phyloP scores from a whole-genome alignment of 31 red algal genomes.

The Bonnemaisonia californica region DNA sequence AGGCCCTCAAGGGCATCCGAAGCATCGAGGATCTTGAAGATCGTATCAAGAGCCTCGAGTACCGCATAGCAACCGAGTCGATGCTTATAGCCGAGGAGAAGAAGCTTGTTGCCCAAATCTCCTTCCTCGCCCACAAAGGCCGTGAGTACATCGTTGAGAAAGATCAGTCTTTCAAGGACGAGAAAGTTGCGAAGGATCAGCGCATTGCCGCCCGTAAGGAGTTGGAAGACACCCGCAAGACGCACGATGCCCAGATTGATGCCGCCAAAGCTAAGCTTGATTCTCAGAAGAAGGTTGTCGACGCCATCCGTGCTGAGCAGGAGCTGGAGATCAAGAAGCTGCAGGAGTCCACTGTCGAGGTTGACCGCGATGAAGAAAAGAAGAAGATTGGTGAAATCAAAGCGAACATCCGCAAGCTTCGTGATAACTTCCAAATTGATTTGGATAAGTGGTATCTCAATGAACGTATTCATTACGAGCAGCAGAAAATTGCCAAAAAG shows the following conservation, averaged over 20 bases:
- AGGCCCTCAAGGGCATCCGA: conserved; percentile 67
- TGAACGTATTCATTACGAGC: conserved; percentile 64
- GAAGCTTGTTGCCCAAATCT: conserved; percentile 74
- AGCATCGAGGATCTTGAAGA: conserved; percentile 77
- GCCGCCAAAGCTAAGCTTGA: conserved; percentile 69
- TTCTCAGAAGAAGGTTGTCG: conserved; percentile 70
- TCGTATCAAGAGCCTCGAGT: conserved; percentile 63
- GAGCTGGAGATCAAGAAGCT: conserved; percentile 68
- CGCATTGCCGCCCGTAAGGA: conserved; percentile 52
- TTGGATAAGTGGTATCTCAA: conserved; percentile 84
- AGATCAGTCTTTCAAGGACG: conserved; percentile 59
- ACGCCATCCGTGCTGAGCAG: conserved; percentile 60
- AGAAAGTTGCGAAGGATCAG: conserved; percentile 57
- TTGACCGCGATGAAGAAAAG: conserved; percentile 65
- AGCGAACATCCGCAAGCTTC: conserved; percentile 48
- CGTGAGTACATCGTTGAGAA: conserved; percentile 45
- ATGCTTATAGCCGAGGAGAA: conserved; percentile 81
- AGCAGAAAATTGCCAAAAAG: conserved; percentile 67
- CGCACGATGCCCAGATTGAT: conserved; percentile 68
- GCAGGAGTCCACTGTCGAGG: conserved; percentile 34
- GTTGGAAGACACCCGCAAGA: conserved; percentile 73
- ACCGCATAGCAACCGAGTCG: conserved; percentile 51
- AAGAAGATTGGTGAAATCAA: conserved; percentile 70
- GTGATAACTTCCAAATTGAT: conserved; percentile 64
- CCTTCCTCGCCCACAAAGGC: conserved; percentile 72